Evolutionary conservation across 129 eudicot genomes (phyloP), one percentile per base, ranked within the genome.

Genomic region (Erigeron canadensis): DNA sequence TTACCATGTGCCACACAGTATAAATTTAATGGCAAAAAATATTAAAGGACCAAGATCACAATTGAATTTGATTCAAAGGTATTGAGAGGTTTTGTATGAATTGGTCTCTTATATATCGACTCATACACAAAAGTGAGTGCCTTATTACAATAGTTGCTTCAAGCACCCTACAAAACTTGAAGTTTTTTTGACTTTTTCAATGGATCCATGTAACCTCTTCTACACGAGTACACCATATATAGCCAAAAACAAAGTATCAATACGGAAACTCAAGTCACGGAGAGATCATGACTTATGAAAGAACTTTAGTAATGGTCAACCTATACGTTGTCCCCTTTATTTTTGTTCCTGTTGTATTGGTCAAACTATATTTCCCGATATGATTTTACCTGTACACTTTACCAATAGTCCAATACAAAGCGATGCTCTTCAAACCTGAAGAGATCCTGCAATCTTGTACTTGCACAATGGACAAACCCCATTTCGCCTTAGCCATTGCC

Each of bases 381-480:
- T 60, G 17, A 15, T 22, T 42, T 42, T 71, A 40, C 67, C 64
- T 71, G 75, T 71, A 57, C 44, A 43, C 67, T 57, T 60, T 42
- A 16, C 34, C 34, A 28, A 28, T 28, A 28, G 34, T 28, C 34
- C 34, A 28, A n/a, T n/a, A n/a, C n/a, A n/a, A n/a, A n/a, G 43
- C 8, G 48, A 19, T 54, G 65, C 40, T 39, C 44, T 18, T 79
- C 68, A 88, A 58, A 81, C 89, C 58, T 79, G 87, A n/a, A 81
- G 87, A n/a, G 67, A 51, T 64, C 73, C 86, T 73, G 75, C 76
- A 45, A 88, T 83, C 79, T 80, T 74, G 86, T 78, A 79, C 76
- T 86, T 89, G 96, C 93, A 89, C 22, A 89, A 88, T 5, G 96
- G 96, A 71, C 96, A 89, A 15, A 88, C 84, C 2, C 86, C 86